phyloP scores from a whole-genome alignment of 2,329 filamentous ascomycete species.

The Didymella lethalis region DNA sequence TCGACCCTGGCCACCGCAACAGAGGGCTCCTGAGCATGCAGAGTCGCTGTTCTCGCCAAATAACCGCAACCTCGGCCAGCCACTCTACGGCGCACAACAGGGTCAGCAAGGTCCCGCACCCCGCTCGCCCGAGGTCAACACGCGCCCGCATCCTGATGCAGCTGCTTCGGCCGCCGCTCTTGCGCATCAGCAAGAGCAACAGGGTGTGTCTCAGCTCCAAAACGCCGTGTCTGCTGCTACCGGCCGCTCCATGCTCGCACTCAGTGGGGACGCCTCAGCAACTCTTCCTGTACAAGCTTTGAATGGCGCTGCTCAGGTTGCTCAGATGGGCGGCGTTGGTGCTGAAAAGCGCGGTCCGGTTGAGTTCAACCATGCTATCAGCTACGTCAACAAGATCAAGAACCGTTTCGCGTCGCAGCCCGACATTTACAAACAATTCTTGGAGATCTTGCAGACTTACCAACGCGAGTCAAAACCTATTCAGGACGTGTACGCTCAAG shows the following conservation, averaged over 20 bases:
- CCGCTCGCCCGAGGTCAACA: constrained; percentile 48
- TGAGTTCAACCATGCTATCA: constrained; percentile 99
- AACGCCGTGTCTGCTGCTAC: constrained; percentile 68
- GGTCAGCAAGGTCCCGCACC: constrained; percentile 44
- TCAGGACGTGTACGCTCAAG: constrained; percentile 96
- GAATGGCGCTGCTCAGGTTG: constrained; percentile 68
- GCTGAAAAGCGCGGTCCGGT: constrained; percentile 88
- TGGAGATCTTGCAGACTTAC: constrained; percentile 97
- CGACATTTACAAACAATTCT: constrained; percentile 98
- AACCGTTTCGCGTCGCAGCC: constrained; percentile 96
- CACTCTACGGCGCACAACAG: constrained; percentile 48
- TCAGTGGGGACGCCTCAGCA: constrained; percentile 55
- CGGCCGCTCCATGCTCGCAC: constrained; percentile 62
- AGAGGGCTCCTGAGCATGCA: constrained; percentile 44
- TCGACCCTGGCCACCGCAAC: constrained; percentile 52
- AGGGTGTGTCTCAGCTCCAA: constrained; percentile 70
- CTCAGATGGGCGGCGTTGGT: constrained; percentile 61
- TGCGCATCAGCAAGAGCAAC: constrained; percentile 70
- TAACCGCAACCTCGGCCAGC: constrained; percentile 53
- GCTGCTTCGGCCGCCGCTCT: constrained; percentile 54
- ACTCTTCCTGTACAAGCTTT: constrained; percentile 64
- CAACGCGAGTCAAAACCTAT: constrained; percentile 98
- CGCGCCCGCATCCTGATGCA: constrained; percentile 49
- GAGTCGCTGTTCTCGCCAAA: constrained; percentile 55
- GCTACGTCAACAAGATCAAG: constrained; percentile 99